phyloP scores from a whole-genome alignment of 176 grass and related monocot genomes.

The Oryza glaberrima region DNA sequence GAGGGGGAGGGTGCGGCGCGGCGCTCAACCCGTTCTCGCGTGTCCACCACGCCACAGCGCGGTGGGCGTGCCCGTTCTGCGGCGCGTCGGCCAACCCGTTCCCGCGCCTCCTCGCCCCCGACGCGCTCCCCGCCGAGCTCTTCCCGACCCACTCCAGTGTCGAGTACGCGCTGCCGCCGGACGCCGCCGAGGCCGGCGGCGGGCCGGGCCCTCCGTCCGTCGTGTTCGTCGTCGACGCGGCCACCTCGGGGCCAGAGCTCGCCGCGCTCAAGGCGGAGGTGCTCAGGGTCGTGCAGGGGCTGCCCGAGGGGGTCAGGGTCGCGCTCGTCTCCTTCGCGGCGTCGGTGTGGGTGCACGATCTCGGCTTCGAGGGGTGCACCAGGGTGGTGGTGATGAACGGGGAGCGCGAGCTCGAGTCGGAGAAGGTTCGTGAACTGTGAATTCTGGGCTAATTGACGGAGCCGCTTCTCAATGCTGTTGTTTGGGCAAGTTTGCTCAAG shows the following conservation, averaged over 20 bases:
- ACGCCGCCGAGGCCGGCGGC: slow-evolving; percentile 33
- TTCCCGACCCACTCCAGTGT: slow-evolving; percentile 97
- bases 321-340: slow-evolving; percentile 77
- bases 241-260: slow-evolving; percentile 59
- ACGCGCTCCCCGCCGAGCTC: slow-evolving; percentile 88
- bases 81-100: slow-evolving; percentile 62
- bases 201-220: slow-evolving; percentile 42
- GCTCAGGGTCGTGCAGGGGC: slow-evolving; percentile 68
- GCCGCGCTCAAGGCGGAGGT: slow-evolving; percentile 78
- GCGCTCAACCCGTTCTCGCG: slow-evolving; percentile 90
- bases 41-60: slow-evolving; percentile 64
- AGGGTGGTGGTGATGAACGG: slow-evolving; percentile 74
- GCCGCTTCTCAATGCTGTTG: neutral
- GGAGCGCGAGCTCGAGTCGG: slow-evolving; percentile 71
- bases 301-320: slow-evolving; percentile 70
- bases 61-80: slow-evolving; percentile 91
- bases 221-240: slow-evolving; percentile 74
- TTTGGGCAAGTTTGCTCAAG: neutral
- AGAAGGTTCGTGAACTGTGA: slow-evolving; percentile 63
- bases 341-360: slow-evolving; percentile 90
- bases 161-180: slow-evolving; percentile 74
- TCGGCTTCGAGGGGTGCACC: slow-evolving; percentile 69
- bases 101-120: slow-evolving; percentile 62
- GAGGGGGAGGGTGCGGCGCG: slow-evolving; percentile 46
- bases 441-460: neutral